These are phyloP conservation scores for Hypomyces perniciosus DNA, from an alignment of 2,329 filamentous ascomycete species.

Conservation along the genomic window DNA sequence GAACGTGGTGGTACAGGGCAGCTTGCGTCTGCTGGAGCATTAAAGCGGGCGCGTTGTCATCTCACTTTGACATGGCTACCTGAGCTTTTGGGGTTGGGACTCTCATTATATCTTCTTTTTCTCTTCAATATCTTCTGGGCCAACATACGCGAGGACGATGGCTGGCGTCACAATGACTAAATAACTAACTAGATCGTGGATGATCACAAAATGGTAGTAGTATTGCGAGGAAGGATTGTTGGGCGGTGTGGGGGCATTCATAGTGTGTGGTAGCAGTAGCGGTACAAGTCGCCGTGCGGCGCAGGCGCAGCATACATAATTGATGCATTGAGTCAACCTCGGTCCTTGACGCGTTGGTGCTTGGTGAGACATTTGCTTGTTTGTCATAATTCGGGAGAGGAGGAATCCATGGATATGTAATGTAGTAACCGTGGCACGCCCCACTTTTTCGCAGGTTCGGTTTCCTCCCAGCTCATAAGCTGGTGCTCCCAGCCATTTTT, in stretches of 20 bases:
- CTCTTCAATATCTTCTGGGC: neutral
- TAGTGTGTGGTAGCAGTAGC: too few relatives aligned
- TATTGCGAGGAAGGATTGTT: neutral
- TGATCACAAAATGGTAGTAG: neutral
- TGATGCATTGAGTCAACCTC: neutral
- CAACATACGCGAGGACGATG: neutral
- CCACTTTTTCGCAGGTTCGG: neutral
- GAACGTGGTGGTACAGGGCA: slow-evolving; percentile 98
- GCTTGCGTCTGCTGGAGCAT: slow-evolving; percentile 68
- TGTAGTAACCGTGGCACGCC: neutral
- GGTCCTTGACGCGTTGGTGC: neutral
- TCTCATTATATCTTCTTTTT: slow-evolving; percentile 6
- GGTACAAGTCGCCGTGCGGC: neutral
- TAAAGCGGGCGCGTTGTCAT: slow-evolving; percentile 28
- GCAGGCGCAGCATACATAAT: neutral
- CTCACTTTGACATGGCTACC: slow-evolving; percentile 6
- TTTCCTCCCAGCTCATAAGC: too few relatives aligned
- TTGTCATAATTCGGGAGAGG: neutral
- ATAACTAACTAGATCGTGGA: slow-evolving; percentile 3
- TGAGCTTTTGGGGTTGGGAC: slow-evolving; percentile 6
- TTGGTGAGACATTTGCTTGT: neutral
- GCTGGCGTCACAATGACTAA: neutral
- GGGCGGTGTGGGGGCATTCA: too few relatives aligned
- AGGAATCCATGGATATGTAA: neutral
- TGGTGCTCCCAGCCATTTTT: too few relatives aligned